Evolutionary conservation across 495 filamentous ascomycete species (phyloP).

Genomic region (Podospora fimiseda): DNA sequence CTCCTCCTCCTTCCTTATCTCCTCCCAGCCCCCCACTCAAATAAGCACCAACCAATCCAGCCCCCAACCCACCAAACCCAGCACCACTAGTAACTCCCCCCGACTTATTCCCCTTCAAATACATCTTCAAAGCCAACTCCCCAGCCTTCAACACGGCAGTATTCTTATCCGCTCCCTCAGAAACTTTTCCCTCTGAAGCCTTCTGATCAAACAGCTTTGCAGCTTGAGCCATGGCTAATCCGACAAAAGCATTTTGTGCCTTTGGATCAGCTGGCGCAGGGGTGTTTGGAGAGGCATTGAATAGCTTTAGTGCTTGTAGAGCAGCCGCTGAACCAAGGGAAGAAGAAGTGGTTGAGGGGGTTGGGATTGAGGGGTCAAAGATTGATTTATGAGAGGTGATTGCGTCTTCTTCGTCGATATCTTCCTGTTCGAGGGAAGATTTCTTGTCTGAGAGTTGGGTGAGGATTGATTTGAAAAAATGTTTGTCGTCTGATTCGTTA

Average conservation of each 20-base stretch:
- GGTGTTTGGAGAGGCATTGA: constrained; percentile 33
- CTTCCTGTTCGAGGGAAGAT: constrained; percentile 41
- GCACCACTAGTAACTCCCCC: background rate
- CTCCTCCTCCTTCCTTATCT: background rate
- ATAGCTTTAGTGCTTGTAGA: constrained; percentile 64
- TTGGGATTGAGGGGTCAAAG: constrained; percentile 1
- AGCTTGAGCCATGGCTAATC: constrained; percentile 48
- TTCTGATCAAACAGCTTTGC: constrained; percentile 49
- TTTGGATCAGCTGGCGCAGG: constrained; percentile 17
- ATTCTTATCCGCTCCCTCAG: constrained; percentile 42
- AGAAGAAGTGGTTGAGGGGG: constrained; percentile 29
- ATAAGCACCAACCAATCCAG: background rate
- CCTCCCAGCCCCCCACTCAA: background rate
- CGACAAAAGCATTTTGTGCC: constrained; percentile 42
- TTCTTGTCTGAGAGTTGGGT: constrained; percentile 44
- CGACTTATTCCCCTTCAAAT: constrained; percentile 33
- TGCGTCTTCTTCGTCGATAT: constrained; percentile 57
- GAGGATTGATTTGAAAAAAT: constrained; percentile 48
- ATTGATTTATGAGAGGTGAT: constrained; percentile 47
- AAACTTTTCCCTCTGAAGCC: constrained; percentile 40
- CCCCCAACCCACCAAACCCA: background rate
- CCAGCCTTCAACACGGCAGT: constrained; percentile 45
- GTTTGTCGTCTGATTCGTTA: constrained; percentile 31
- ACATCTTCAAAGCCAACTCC: constrained; percentile 52
- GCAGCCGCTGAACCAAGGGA: constrained; percentile 55